These are phyloP conservation scores for Annulohypoxylon truncatum DNA, from an alignment of 2,329 filamentous ascomycete genomes.

Conservation along the genomic window DNA sequence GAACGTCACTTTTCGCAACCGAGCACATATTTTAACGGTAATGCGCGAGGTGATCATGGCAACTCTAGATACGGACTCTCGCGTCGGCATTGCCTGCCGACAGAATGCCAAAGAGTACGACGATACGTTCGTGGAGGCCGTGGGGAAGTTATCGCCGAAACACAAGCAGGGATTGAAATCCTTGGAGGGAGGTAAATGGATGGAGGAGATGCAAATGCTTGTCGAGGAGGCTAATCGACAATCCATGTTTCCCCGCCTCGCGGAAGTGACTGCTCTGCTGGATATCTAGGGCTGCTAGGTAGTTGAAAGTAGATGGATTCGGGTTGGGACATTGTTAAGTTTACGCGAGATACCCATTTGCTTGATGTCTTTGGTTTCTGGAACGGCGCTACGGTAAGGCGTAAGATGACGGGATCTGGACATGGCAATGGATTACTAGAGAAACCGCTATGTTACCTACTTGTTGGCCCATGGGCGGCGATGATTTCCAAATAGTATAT, in stretches of 20 bases:
- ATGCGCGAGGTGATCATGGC: constrained; percentile 40
- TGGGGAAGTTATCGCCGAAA: constrained; percentile 27
- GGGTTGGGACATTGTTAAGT: neutral
- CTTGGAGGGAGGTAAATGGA: constrained; percentile 39
- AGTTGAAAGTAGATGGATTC: neutral
- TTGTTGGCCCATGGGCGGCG: no score
- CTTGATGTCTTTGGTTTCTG: neutral
- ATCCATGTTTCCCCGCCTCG: constrained; percentile 28
- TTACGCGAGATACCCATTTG: neutral
- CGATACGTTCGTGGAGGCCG: constrained; percentile 29
- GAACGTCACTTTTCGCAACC: constrained; percentile 34
- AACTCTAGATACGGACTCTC: constrained; percentile 32
- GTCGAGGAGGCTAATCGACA: constrained; percentile 30
- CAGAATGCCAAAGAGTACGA: constrained; percentile 34
- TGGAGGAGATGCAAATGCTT: constrained; percentile 34
- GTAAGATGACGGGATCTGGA: neutral
- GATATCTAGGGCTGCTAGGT: neutral
- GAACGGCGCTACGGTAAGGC: neutral
- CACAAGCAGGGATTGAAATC: constrained; percentile 34
- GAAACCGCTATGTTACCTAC: no score
- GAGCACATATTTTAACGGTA: constrained; percentile 41
- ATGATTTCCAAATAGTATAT: neutral
- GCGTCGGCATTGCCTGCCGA: constrained; percentile 29
- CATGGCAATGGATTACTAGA: neutral
- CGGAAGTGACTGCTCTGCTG: constrained; percentile 14